Evolutionary conservation across 768 basidiomycete species (phyloP), one percentile per base, ranked within the genome.

Genomic region (Daedalea quercina): DNA sequence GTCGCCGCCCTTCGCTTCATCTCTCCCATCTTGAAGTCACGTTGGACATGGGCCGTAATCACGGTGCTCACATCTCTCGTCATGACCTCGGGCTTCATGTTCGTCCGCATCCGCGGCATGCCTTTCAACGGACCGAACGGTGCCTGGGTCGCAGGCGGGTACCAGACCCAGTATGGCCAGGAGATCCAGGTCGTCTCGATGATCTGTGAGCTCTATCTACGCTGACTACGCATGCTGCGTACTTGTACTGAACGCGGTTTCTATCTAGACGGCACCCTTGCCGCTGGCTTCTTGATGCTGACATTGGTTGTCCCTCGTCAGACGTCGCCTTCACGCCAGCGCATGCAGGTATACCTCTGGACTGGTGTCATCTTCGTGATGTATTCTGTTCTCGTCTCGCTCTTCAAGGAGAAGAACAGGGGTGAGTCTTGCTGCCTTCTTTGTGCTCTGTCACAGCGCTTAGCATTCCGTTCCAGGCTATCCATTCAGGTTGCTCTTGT

Each of bases 61-160:
- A 78, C 84, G 25, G 52, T 85, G 37, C 65, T 81, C 24, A 78
- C 82, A 9, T 85, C 90, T 19, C 69, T 87, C 26, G 70, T 91
- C 60, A 95, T 97, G 85, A 94, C 84, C 20, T 84, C 87, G 9
- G 96, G 96, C 8, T 88, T 83, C 74, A 99, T 99, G 96, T 99
- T 95, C 72, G 89, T 88, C 54, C 87, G 86, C 57, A 99, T 99
- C 60, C 85, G 95, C 56, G 77, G 77, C 28, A 77, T 77, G 44
- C 94, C 92, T 2, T 92, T 80, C 64, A 73, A 72, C 22, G 82
- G 80, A 25, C 72, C 73, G 0, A 76, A 80, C 51, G 83, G 85
- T 22, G 73, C 78, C 46, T 94, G 92, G 87, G 86, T 99, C 61
- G 89, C 93, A 9, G 76, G 71, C 9, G 95, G 95, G 3, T 97